These are phyloP conservation scores for Sugiyamaella qingdaonensis DNA, from an alignment of 805 yeast genomes.

Conservation along the genomic window DNA sequence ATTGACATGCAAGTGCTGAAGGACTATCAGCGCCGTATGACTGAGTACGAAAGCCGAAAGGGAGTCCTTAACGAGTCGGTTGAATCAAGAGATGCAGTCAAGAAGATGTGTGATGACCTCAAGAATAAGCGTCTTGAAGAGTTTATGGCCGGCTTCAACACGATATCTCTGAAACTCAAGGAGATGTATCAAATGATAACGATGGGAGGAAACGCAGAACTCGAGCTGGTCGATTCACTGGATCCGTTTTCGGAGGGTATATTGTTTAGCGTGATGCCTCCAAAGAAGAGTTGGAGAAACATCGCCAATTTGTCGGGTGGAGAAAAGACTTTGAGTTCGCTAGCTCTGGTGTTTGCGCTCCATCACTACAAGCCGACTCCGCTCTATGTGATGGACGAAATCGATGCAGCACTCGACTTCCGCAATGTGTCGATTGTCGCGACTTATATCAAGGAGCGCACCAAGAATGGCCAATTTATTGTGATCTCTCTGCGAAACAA, in stretches of 20 bases:
- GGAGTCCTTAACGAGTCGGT: constrained; percentile 67
- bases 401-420: constrained; percentile 97
- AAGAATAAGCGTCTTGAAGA: constrained; percentile 75
- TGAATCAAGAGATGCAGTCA: constrained; percentile 56
- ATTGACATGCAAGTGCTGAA: constrained; percentile 71
- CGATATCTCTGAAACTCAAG: constrained; percentile 80
- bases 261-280: constrained; percentile 97
- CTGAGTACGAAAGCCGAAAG: constrained; percentile 62
- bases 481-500: constrained; percentile 94
- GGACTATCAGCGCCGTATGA: constrained; percentile 66
- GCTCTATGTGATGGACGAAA: constrained; percentile 96
- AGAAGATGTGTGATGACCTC: constrained; percentile 59
- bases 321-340: constrained; percentile 89
- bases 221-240: constrained; percentile 88
- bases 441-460: constrained; percentile 90
- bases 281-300: constrained; percentile 95
- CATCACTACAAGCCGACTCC: constrained; percentile 98
- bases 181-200: constrained; percentile 99
- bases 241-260: constrained; percentile 99
- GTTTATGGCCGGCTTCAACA: constrained; percentile 87
- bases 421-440: constrained; percentile 97
- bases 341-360: constrained; percentile 92
- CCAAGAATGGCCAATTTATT: constrained; percentile 93
- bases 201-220: constrained; percentile 98
- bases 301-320: constrained; percentile 96